phyloP scores from a whole-genome alignment of 495 filamentous ascomycete genomes.

The Neurospora discreta region DNA sequence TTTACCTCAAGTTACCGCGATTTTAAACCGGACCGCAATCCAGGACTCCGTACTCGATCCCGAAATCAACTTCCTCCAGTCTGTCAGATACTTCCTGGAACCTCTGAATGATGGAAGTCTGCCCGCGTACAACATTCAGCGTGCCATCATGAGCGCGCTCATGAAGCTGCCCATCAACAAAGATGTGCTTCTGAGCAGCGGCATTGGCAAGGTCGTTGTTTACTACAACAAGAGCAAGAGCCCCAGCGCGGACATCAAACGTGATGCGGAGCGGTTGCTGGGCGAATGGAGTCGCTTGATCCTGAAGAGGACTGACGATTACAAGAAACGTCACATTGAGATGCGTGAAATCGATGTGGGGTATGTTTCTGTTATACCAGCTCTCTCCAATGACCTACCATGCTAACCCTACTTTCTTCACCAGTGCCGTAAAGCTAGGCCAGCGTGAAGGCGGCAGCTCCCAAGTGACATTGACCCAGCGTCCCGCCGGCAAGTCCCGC shows the following conservation, averaged over 20 bases:
- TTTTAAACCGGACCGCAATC: slow-evolving; percentile 80
- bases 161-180: slow-evolving; percentile 76
- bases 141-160: slow-evolving; percentile 76
- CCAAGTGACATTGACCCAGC: slow-evolving; percentile 35
- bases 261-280: slow-evolving; percentile 77
- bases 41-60: slow-evolving; percentile 78
- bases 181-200: slow-evolving; percentile 76
- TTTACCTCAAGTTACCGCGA: slow-evolving; percentile 78
- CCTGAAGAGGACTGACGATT: slow-evolving; percentile 83
- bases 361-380: slow-evolving; percentile 25
- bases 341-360: slow-evolving; percentile 41
- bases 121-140: slow-evolving; percentile 94
- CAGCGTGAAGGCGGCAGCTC: slow-evolving; percentile 29
- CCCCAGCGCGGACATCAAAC: slow-evolving; percentile 78
- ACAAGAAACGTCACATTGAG: slow-evolving; percentile 63
- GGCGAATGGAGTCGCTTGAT: slow-evolving; percentile 97
- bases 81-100: slow-evolving; percentile 94
- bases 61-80: slow-evolving; percentile 87
- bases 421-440: slow-evolving; percentile 40
- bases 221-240: slow-evolving; percentile 95
- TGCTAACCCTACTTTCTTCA: slow-evolving; percentile 12
- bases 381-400: slow-evolving; percentile 16
- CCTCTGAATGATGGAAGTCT: slow-evolving; percentile 85
- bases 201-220: slow-evolving; percentile 88
- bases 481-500: slow-evolving; percentile 29